Evolutionary conservation across 345 rosid genomes (phyloP), one percentile per base, ranked within the genome.

Genomic region (Arabidopsis thaliana): DNA sequence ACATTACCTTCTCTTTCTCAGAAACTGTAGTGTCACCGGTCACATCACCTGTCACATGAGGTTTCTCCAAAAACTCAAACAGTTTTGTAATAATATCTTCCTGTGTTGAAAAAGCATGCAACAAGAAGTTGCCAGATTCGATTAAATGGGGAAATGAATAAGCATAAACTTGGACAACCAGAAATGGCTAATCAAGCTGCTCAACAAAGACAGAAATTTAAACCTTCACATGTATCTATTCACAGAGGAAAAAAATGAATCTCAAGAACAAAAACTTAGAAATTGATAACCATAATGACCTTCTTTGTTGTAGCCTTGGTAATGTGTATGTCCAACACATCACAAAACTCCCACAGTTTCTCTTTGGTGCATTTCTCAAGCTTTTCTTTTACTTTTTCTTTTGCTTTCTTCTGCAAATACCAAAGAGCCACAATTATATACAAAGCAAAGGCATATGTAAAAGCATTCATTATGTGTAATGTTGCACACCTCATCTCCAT

Each of bases 291-390:
- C 22, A 34, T 41, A 52, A 3, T 64, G 10, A 91, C 98, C 97
- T 94, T 94, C 89, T 81, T 90, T 62, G 89, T 81, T 30, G 93
- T 76, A 77, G 85, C 44, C 85, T 83, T 94, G 65, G 84, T 62
- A 78, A 87, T 44, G 34, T 84, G 77, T 73, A 94, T 76, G 86
- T 94, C 97, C 66, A 94, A 86, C 50, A 92, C 62, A 73, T 94
- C 97, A 55, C 98, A 92, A 9, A 90, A 75, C 73, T 91, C 98
- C 69, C 83, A 56, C 79, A 94, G 61, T 80, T 87, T 91, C 83
- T 94, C 98, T 77, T 94, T 94, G 75, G 74, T 85, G 71, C 86
- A 86, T 86, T 92, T 94, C 72, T 94, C 98, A 69, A 94, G 49
- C 81, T 90, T 94, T 64, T 94, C 98, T 79, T 83, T 91, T 44